Percentiles rank a stretch among this genome's conserved stretches.
Evolutionary conservation across 192 early-diverging fungal genomes (phyloP).

Genomic region (Endogone sp.): DNA sequence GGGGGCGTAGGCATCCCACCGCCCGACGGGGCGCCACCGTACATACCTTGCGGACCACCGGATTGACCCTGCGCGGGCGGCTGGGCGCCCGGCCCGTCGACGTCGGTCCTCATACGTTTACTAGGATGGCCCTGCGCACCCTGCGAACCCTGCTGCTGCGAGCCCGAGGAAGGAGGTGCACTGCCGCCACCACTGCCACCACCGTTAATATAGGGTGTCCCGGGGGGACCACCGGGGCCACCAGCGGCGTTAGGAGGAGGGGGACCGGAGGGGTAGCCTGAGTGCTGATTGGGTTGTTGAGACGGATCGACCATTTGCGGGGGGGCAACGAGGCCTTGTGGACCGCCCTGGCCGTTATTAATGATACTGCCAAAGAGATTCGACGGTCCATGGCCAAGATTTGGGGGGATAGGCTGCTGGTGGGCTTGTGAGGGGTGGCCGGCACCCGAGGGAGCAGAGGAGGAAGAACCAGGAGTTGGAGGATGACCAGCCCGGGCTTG

Average conservation of each 20-base stretch:
- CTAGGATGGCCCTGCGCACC: background rate
- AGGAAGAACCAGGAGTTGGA: constrained; percentile 30
- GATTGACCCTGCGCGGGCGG: constrained; percentile 7
- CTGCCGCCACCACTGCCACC: constrained; percentile 5
- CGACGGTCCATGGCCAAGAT: constrained; percentile 57
- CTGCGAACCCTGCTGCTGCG: background rate
- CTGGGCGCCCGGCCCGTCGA: constrained; percentile 21
- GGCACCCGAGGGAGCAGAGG: constrained; percentile 18
- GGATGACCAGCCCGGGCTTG: constrained; percentile 53
- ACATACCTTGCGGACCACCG: constrained; percentile 30
- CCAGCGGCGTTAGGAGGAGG: constrained; percentile 3
- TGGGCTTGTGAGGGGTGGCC: constrained; percentile 14
- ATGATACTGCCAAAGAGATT: constrained; percentile 54
- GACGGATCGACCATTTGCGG: constrained; percentile 50
- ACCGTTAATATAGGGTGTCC: constrained; percentile 17
- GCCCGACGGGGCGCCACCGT: background rate
- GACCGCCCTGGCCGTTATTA: constrained; percentile 41
- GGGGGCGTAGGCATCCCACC: background rate
- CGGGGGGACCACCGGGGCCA: constrained; percentile 3
- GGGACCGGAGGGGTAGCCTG: background rate
- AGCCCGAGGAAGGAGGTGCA: background rate
- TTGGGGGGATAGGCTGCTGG: constrained; percentile 55
- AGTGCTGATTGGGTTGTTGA: constrained; percentile 26
- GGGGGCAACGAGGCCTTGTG: constrained; percentile 33
- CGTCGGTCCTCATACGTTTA: constrained; percentile 20